Base-by-base conservation (phyloP, 2,329 filamentous ascomycete genomes). In the Fusarium agapanthi region DNA sequence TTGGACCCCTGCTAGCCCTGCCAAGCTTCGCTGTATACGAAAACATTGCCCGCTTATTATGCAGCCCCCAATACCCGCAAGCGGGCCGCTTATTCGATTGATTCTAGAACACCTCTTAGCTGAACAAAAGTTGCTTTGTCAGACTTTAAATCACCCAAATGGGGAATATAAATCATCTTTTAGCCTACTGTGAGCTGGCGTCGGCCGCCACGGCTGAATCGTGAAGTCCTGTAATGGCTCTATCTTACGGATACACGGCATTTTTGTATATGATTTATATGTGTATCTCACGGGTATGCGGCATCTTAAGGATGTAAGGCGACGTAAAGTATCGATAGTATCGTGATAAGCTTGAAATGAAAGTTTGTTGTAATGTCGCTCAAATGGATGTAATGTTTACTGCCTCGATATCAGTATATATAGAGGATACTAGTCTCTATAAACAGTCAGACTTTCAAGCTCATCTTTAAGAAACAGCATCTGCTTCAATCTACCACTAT, bases 371-470 rank as follows among this genome's bases (percentile, higher is more conserved):
- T 13, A 13, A 26, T 26, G 12, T 15, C 13, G 12, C 16, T 15
- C 12, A 2, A 24, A 7, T 9, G 18, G 13, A 15, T 35, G 0
- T 5, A 14, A 3, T 20, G 1, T 26, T 24, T 35, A 10, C 47
- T 6, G 6, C 8, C 10, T 8, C 0, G 6, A 13, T 24, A 14
- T 37, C 14, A 15, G 18, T 38, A 54, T 54, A 38, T 28, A 54
- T 37, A 51, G 50, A 38, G 34, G 2, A 38, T 2, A n/a, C 7
- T 7, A 3, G 20, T 4, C 14, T 6, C 0, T 14, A 7, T 5
- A 54, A 18, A 28, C 3, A 28, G 7, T 22, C 32, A n/a, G 35
- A 3, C 15, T 40, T 14, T n/a, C 34, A n/a, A 54, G 3, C 11
- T 6, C 26, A 40, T 28, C 24, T 3, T 14, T 7, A 11, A 54